Evolutionary conservation across 257 asterid genomes (phyloP).

Genomic region (Solanum corneliomulleri): DNA sequence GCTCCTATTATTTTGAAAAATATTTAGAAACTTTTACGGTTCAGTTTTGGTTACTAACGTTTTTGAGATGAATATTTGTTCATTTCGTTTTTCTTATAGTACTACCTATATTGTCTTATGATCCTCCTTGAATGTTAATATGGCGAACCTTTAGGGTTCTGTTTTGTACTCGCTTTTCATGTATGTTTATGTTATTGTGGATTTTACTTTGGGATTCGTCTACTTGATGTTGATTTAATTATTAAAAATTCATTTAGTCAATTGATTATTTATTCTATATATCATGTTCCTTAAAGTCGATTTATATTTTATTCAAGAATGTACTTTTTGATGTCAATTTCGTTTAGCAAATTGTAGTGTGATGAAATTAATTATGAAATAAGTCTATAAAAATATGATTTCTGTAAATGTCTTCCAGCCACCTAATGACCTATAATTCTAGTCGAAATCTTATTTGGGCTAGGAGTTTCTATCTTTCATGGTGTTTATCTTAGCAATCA

Average conservation of each 20-base stretch:
- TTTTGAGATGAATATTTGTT: too few relatives aligned
- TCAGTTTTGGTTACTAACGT: too few relatives aligned
- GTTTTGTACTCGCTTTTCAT: slow-evolving; percentile 19
- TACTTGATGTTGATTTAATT: neutral
- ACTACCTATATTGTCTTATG: slow-evolving; percentile 88
- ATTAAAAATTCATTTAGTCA: neutral
- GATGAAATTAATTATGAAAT: neutral
- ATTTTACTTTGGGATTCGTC: neutral
- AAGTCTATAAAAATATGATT: neutral
- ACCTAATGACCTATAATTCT: neutral
- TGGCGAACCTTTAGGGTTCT: neutral
- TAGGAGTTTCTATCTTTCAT: neutral
- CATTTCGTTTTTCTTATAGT: slow-evolving; percentile 14
- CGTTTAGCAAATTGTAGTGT: neutral
- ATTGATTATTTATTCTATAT: neutral
- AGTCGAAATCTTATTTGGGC: neutral
- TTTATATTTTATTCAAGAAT: neutral
- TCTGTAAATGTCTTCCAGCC: neutral
- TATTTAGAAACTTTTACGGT: too few relatives aligned
- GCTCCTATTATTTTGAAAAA: too few relatives aligned
- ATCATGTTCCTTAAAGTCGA: neutral
- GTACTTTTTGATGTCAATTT: neutral
- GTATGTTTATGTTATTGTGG: slow-evolving; percentile 10
- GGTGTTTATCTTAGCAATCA: too few relatives aligned
- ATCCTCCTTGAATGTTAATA: slow-evolving; percentile 42